Evolutionary conservation across 441 rosid species (phyloP).

Genomic region (Eruca vesicaria): DNA sequence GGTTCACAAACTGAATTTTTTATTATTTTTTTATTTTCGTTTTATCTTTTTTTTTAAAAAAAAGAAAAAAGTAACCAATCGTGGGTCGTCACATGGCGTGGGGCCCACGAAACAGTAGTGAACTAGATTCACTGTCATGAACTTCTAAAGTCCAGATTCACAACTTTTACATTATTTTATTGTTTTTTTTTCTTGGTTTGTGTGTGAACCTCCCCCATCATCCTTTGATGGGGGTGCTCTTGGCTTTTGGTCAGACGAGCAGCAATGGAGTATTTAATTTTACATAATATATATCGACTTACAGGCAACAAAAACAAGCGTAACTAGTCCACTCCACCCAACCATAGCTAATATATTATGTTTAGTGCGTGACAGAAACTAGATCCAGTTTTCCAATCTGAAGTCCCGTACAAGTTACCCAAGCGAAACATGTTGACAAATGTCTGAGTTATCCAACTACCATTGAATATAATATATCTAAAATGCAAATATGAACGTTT

Average conservation of each 20-base stretch:
- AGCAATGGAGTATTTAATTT: not conserved
- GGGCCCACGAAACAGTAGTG: no score
- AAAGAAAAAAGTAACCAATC: no score
- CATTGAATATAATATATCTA: not conserved
- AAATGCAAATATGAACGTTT: not conserved
- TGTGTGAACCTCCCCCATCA: no score
- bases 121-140: no score
- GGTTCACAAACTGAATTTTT: no score
- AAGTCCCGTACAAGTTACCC: slow-evolving; percentile 24
- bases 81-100: no score
- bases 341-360: not conserved
- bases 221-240: no score
- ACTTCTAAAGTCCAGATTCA: no score
- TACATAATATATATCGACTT: not conserved
- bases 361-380: slow-evolving; percentile 21
- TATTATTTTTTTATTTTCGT: no score
- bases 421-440: not conserved
- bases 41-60: no score
- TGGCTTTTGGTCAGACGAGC: slow-evolving; percentile 11
- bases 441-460: slow-evolving; percentile 5
- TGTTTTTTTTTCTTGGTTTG: no score
- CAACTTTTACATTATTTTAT: no score
- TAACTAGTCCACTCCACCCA: not conserved
- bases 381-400: slow-evolving; percentile 25
- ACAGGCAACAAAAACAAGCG: slow-evolving; percentile 12